Percentiles rank a stretch among this genome's conserved stretches.
Conservation (phyloP, 345 rosid genomes). For the Alliaria petiolata region DNA sequence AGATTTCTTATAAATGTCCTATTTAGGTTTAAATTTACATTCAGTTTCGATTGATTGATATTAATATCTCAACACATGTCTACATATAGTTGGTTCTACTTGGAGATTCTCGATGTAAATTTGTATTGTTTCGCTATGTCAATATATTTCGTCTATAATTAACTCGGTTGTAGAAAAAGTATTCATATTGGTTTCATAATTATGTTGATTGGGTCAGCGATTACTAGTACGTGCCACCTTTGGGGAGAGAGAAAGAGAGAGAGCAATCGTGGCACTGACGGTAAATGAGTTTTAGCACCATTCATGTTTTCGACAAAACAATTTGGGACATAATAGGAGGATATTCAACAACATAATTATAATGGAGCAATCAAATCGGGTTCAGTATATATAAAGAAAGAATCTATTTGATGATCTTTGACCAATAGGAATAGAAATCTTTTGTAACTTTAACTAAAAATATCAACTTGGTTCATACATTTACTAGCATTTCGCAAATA, state of each 20-base stretch:
- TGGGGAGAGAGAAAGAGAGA: too few relatives aligned
- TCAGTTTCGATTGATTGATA: too few relatives aligned
- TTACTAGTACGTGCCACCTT: background rate
- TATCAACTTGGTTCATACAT: background rate
- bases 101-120: too few relatives aligned
- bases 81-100: too few relatives aligned
- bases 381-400: background rate
- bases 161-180: background rate
- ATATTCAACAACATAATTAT: background rate
- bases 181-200: background rate
- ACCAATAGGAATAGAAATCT: background rate
- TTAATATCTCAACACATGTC: too few relatives aligned
- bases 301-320: background rate
- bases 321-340: background rate
- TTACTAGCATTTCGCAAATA: background rate
- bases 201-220: background rate
- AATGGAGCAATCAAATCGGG: background rate
- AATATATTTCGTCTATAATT: too few relatives aligned
- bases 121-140: too few relatives aligned
- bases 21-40: too few relatives aligned
- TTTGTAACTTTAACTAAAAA: background rate
- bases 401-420: background rate
- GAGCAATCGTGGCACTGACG: background rate
- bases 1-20: too few relatives aligned
- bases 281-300: background rate